These are phyloP conservation scores for Alternaria brassicae DNA, from an alignment of 2,329 filamentous ascomycete genomes.

Conservation along the genomic window DNA sequence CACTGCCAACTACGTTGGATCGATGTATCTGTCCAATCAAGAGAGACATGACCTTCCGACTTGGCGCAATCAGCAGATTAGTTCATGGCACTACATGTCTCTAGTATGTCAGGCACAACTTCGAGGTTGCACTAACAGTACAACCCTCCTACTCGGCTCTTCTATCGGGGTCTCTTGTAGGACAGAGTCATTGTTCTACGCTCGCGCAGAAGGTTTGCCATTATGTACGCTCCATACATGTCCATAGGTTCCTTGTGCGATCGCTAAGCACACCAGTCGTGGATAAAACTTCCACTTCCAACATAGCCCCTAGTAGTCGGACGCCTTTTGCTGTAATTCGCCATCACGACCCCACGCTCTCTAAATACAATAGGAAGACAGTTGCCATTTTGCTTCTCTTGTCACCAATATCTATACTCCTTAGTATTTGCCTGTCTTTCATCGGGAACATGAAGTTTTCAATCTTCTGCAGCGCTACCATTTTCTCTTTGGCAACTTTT, in stretches of 20 bases:
- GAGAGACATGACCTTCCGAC: neutral
- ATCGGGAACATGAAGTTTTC: neutral
- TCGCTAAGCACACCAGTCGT: neutral
- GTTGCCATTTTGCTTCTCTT: neutral
- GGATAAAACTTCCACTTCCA: neutral
- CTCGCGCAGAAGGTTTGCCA: conserved; percentile 2
- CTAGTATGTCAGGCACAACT: neutral
- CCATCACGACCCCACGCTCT: neutral
- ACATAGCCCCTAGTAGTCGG: neutral
- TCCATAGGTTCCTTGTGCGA: neutral
- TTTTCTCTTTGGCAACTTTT: neutral
- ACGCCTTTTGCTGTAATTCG: neutral
- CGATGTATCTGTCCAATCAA: neutral
- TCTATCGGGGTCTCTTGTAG: neutral
- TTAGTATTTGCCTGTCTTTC: neutral
- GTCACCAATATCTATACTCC: neutral
- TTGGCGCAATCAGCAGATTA: neutral
- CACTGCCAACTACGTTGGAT: neutral
- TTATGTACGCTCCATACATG: neutral
- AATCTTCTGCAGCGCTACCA: neutral
- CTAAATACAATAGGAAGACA: neutral
- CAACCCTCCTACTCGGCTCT: neutral
- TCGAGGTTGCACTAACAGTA: neutral
- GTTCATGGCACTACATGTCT: neutral
- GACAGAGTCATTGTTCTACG: neutral